A percentile compares a stretch with the other conserved stretches of the same genome.
Conservation (phyloP, 208 protist species). For the Balamuthia mandrillaris region DNA sequence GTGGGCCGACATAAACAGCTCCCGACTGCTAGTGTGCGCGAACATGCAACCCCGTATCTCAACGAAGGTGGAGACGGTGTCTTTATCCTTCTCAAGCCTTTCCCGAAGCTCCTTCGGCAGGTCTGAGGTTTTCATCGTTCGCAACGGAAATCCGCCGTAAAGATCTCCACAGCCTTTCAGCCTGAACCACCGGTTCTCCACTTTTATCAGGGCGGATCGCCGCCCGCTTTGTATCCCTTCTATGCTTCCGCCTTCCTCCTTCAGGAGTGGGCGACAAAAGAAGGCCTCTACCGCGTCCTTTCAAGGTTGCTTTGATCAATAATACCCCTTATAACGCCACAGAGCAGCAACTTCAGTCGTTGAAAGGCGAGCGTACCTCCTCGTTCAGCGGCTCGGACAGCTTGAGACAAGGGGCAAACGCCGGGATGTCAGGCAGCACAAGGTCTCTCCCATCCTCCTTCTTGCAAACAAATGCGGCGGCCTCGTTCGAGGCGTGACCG, state of each 20-base stretch:
- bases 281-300: no score
- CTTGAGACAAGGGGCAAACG: background rate
- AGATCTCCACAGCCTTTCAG: constrained; percentile 47
- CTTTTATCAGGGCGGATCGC: constrained; percentile 26
- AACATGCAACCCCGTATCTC: constrained; percentile 28
- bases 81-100: background rate
- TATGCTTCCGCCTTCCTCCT: background rate
- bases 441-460: background rate
- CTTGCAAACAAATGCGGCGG: background rate
- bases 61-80: background rate
- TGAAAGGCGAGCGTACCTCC: background rate
- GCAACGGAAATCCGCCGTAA: constrained; percentile 10
- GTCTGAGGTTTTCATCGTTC: background rate
- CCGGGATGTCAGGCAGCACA: constrained; percentile 16
- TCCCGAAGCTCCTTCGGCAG: background rate
- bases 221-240: constrained; percentile 22
- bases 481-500: background rate
- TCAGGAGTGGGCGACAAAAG: background rate
- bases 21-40: background rate
- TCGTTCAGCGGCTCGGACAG: background rate
- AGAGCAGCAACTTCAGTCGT: no score
- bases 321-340: no score
- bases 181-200: constrained; percentile 22
- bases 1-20: constrained; percentile 19
- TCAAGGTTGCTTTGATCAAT: no score